Base-by-base conservation (phyloP, 140 eudicot genomes). In the Oenanthe javanica region DNA sequence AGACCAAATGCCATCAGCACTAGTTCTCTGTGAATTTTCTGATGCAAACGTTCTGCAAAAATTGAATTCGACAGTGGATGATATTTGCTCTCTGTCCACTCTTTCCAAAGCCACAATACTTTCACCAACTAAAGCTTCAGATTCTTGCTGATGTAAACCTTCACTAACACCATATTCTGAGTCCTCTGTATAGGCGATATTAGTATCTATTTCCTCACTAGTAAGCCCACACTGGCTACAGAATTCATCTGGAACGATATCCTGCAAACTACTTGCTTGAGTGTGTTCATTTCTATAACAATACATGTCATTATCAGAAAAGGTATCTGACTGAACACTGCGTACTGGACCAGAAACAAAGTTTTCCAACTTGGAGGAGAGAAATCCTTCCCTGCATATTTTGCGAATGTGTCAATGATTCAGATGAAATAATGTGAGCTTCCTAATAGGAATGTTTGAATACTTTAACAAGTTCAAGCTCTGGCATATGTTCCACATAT, bases 351-450 rank as follows among this genome's bases (percentile, higher is more conserved):
- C 82, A 57, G 77, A 85, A 74, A 43, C 89, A 75, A 79, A 76
- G 54, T 54, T 87, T 79, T 82, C 87, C 86, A 80, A 79, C 79
- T 84, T 89, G 36, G 97, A 88, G 36, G 97, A 88, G 9, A 91
- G 87, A 79, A 96, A 87, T 77, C 89, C 99, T 83, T 89, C 96
- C 87, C 99, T 95, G 97, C 64, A 75, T 55, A 81, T 72, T 79
- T 75, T 71, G 48, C 49, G 59, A 66, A 36, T 63, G 38, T 59
- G 63, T 75, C 45, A 75, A 47, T 27, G 9, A 19, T 15, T 43
- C 16, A 15, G 46, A 42, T 36, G n/a, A 15, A 5, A 70, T 36
- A 15, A 43, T 42, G 46, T 10, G 13, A 43, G 50, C 49, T 71
- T 15, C 49, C 8, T 5, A 18, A 40, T 43, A 4, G 14, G 43